Base-by-base conservation (phyloP, 2,329 filamentous ascomycete species). In the Geoglossum cookeanum region DNA sequence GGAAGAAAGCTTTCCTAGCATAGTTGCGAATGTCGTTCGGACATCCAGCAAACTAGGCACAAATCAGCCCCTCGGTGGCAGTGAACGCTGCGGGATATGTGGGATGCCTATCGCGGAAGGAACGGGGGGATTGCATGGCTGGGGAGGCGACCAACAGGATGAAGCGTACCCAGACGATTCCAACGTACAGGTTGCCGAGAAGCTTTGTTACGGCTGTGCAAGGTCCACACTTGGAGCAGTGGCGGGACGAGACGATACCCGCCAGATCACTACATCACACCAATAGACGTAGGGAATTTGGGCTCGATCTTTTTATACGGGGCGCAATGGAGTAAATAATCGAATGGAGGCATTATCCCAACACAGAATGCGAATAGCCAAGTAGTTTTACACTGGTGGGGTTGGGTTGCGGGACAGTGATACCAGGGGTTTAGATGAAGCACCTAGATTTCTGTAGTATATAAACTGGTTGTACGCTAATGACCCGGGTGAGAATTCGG, bases 11-110 rank as follows among this genome's bases (percentile, higher is more conserved):
- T 96, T 94, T 65, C 87, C 90, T 2, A 87, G 86, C 57, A 88
- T 97, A 58, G 90, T 98, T 62, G 85, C 90, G 35, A 98, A 98
- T 67, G 92, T 98, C 8, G 91, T 96, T 4, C 81, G 88, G 60
- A 98, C 91, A 37, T 84, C 86, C n/a, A 83, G 81, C 55, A 95
- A 94, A 70, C 75, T 97, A 45, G 74, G 81, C 51, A 71, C 79
- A 30, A 67, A 72, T 52, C 8, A 35, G 33, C 7, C 29, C 11
- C 9, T 53, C 35, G 42, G 56, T 47, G 42, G 17, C 22, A 11
- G 33, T 53, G 57, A 57, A n/a, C 55, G 47, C 13, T 65, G 64
- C 52, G 60, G 57, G 35, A 60, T 64, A 58, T 65, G 64, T 52
- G 64, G 62, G 29, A 45, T 65, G 47, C 63, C 62, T 9, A 61